These are phyloP conservation scores for Sporothrix variecibatus DNA, from an alignment of 2,329 filamentous ascomycete genomes.

Conservation along the genomic window DNA sequence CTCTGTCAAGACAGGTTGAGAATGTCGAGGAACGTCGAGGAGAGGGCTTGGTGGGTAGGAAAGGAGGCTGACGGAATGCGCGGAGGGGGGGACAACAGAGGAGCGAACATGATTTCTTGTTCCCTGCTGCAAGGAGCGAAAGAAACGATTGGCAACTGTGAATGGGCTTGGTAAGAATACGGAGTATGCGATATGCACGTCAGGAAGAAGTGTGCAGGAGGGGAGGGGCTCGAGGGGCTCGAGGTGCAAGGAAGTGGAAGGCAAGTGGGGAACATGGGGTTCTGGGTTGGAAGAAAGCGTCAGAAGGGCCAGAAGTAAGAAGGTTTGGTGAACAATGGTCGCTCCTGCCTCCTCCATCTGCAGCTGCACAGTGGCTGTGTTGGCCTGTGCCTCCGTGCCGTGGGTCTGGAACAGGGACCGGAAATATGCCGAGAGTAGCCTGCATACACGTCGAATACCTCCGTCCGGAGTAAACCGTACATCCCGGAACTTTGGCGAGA, in stretches of 20 bases:
- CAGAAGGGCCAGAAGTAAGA: not conserved
- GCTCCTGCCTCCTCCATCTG: not conserved
- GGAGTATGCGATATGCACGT: not conserved
- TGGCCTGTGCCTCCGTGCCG: not conserved
- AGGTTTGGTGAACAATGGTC: not conserved
- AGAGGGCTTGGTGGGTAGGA: not conserved
- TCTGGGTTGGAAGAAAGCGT: not conserved
- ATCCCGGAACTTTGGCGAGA: not conserved
- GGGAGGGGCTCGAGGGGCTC: not conserved
- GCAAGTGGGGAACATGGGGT: not conserved
- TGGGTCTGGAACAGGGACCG: not conserved
- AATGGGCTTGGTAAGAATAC: not conserved
- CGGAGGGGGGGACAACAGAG: not conserved
- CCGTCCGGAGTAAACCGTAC: not conserved
- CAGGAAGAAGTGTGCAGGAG: not conserved
- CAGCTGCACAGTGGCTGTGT: not conserved
- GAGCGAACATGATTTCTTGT: not conserved
- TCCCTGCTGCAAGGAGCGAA: not conserved
- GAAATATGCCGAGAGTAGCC: not conserved
- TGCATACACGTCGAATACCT: not conserved
- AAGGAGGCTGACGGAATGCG: conserved; percentile 13
- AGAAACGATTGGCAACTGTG: not conserved
- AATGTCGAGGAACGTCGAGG: not conserved
- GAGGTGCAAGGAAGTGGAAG: not conserved
- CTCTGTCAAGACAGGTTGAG: not conserved